phyloP scores from a whole-genome alignment of 106 monocot genomes.

The Ottelia alismoides region DNA sequence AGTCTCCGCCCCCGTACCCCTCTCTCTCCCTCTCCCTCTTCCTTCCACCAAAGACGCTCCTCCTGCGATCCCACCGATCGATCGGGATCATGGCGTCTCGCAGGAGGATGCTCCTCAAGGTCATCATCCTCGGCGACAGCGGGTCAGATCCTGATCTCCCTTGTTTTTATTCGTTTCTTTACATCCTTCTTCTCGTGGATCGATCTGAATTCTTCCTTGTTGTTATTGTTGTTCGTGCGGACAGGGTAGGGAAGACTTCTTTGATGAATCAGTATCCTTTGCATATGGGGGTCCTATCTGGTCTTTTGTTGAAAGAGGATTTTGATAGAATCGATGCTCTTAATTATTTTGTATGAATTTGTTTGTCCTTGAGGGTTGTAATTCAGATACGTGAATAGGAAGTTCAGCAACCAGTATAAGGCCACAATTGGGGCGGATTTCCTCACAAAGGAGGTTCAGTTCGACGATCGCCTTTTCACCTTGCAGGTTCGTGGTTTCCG shows the following conservation, averaged over 20 bases:
- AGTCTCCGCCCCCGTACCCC: too few species aligned
- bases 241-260: conserved; percentile 87
- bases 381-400: conserved; percentile 71
- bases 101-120: conserved; percentile 89
- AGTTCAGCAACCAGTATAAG: conserved; percentile 84
- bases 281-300: too few species aligned
- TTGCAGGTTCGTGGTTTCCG: too few species aligned
- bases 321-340: too few species aligned
- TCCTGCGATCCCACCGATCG: too few species aligned
- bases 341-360: too few species aligned
- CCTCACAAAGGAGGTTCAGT: conserved; percentile 69
- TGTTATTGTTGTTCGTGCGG: neutral
- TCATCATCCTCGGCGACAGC: conserved; percentile 97
- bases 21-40: too few species aligned
- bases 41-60: too few species aligned
- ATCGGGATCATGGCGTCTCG: conserved; percentile 95
- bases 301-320: too few species aligned
- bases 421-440: conserved; percentile 76
- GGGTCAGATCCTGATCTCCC: conserved; percentile 32
- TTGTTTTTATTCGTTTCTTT: neutral
- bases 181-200: neutral
- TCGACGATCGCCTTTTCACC: conserved; percentile 75
- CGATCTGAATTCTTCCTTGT: neutral
- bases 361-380: conserved; percentile 19
- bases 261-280: conserved; percentile 72